Base-by-base conservation (phyloP, 2,329 filamentous ascomycete genomes). In the Penicillium sp. region DNA sequence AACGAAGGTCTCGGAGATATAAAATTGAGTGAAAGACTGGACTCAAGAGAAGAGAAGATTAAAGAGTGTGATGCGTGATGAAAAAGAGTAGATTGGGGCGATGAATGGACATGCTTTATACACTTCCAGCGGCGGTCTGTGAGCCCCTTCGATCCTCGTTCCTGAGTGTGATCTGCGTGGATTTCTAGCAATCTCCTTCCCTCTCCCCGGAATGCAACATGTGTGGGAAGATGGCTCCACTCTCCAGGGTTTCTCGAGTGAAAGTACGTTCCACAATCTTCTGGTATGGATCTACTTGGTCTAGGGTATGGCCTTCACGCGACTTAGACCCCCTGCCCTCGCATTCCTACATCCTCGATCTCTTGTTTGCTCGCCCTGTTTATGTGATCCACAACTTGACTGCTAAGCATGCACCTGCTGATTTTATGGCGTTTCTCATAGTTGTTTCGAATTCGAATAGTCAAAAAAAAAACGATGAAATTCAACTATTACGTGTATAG, bases 11-110 rank as follows among this genome's bases (percentile, higher is more conserved):
- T 42, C 39, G 39, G 39, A 42, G 33, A 19, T 19, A 29, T 65
- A 65, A 33, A 16, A 33, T 33, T 33, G 66, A 54, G 57, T 58
- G 35, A 64, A 67, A 66, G 62, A 68, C 64, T 71, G 67, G 58
- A 64, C 57, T 66, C 64, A 58, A 67, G 68, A 45, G 57, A 63
- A 62, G 31, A 33, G 65, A 65, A 56, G 42, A 65, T 47, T 61
- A 69, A 69, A 64, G 71, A 74, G 64, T 66, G 69, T 68, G 69
- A 62, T 64, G 62, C 55, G 52, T 64, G 68, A 67, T 69, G 70
- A 66, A 67, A 62, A 60, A 62, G 58, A 39, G 35, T 48, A 58
- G 53, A 57, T 16, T 48, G 27, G 27, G 57, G 53, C 55, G 67
- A 60, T 60, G 59, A 58, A 55, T 54, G 43, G 53, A 46, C 62